Evolutionary conservation across 2,329 filamentous ascomycete genomes (phyloP).

Genomic region (Botrytis pseudocinerea): DNA sequence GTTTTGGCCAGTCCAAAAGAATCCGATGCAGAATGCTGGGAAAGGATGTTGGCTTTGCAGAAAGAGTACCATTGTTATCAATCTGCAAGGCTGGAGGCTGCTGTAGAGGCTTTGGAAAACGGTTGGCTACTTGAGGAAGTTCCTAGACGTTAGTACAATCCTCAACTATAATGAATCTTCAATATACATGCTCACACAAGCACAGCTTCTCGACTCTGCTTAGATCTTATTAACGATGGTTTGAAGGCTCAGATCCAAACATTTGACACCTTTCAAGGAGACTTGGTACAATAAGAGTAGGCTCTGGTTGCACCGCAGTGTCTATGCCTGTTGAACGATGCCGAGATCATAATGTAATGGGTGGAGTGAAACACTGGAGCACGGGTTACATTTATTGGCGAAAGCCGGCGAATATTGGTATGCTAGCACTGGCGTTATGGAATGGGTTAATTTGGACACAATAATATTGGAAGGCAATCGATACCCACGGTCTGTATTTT

Average conservation of each 20-base stretch:
- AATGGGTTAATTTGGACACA: not conserved
- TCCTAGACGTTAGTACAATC: constrained; percentile 34
- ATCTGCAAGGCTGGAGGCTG: constrained; percentile 39
- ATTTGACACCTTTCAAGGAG: constrained; percentile 2
- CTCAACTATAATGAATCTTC: not conserved
- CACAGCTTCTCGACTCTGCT: constrained; percentile 38
- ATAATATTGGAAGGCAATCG: constrained; percentile 6
- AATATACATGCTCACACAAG: constrained; percentile 11
- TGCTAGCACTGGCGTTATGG: constrained; percentile 19
- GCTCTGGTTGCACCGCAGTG: not conserved
- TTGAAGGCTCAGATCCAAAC: constrained; percentile 33
- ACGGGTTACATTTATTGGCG: not conserved
- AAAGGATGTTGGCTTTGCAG: constrained; percentile 38
- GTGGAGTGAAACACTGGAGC: not conserved
- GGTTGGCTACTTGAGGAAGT: constrained; percentile 33
- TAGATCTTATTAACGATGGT: constrained; percentile 40
- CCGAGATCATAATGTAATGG: not conserved
- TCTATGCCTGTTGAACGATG: not conserved
- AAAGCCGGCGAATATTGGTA: not conserved
- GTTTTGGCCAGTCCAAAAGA: constrained; percentile 22
- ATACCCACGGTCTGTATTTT: constrained; percentile 21
- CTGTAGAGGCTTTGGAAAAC: constrained; percentile 37
- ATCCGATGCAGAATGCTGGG: constrained; percentile 37
- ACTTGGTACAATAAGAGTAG: not conserved
- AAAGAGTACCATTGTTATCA: constrained; percentile 40